Base-by-base conservation (phyloP, 108 stramenopile species). In the Licmophora abbreviata region DNA sequence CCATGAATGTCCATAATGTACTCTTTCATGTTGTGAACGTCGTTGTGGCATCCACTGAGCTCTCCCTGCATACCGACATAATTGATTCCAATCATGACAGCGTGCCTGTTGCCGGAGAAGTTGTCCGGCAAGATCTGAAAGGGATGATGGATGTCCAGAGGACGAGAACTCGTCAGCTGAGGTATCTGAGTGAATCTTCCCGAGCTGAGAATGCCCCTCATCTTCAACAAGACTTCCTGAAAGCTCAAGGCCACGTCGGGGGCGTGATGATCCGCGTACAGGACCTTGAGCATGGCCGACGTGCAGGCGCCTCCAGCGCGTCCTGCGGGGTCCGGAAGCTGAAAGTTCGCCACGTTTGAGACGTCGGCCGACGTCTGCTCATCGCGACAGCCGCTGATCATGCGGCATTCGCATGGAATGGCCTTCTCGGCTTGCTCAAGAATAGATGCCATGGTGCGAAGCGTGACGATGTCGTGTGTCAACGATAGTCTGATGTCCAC, bases 21-120 rank as follows among this genome's bases (percentile, higher is more conserved):
- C n/a, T 78, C 56, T 56, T 84, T 85, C 90, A 94, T 92, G 49
- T 88, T 83, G 35, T 49, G n/a, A n/a, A 92, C 91, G 60, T 95
- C 94, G 51, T 95, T 92, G 83, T 87, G 85, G 69, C 95, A 94
- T 7, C 92, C 92, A 23, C 48, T 47, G 17, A 95, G 58, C 58
- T 93, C 87, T 15, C 90, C 90, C 9, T 76, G 68, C 61, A 85
- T 77, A 49, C 92, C 92, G 4, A 76, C 64, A 56, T 95, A 95
- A 63, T 95, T 95, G 65, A 95, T 95, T 42, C 93, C 83, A 51
- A 81, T 74, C 60, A 78, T 57, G 0, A 80, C 56, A n/a, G 73
- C 83, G 35, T 76, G 56, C 33, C 64, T 68, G 43, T 51, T 69
- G 12, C 79, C 81, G 14, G 34, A 31, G 15, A 56, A 45, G 28